phyloP scores from a whole-genome alignment of 768 basidiomycete species.

The Lactarius pseudohatsudake region DNA sequence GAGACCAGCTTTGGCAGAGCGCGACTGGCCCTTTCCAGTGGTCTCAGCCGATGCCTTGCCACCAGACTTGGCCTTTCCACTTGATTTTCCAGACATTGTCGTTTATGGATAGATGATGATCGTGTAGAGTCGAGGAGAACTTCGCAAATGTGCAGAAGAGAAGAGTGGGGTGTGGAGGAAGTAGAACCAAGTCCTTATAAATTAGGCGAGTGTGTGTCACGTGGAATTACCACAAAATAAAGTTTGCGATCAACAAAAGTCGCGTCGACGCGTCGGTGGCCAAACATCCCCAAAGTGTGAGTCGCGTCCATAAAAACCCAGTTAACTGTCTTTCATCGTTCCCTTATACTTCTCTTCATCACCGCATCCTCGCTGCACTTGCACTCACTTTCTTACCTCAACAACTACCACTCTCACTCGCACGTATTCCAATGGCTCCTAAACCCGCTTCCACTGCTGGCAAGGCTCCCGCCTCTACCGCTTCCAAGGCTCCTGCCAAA shows the following conservation, averaged over 20 bases:
- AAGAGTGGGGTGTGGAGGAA: conserved; percentile 19
- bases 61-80: conserved; percentile 58
- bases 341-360: conserved; percentile 1
- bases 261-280: conserved; percentile 37
- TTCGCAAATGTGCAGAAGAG: conserved; percentile 11
- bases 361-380: conserved; percentile 14
- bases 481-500: conserved; percentile 73
- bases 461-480: conserved; percentile 71
- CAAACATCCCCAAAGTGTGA: conserved; percentile 41
- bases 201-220: conserved; percentile 3
- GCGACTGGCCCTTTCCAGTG: conserved; percentile 56
- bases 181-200: conserved; percentile 13
- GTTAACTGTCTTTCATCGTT: conserved; percentile 27
- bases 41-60: conserved; percentile 50
- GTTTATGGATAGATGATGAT: background rate
- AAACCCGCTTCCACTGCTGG: conserved; percentile 84
- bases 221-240: conserved; percentile 24
- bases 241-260: conserved; percentile 39
- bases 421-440: conserved; percentile 50
- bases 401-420: conserved; percentile 27
- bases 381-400: background rate
- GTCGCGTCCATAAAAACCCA: conserved; percentile 38
- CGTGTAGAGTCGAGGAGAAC: background rate
- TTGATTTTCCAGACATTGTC: conserved; percentile 47
- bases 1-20: conserved; percentile 73